A percentile compares a stretch with the other conserved stretches of the same genome.
Conservation (phyloP, 1,284 basidiomycete species). For the Acaromyces ingoldii region DNA sequence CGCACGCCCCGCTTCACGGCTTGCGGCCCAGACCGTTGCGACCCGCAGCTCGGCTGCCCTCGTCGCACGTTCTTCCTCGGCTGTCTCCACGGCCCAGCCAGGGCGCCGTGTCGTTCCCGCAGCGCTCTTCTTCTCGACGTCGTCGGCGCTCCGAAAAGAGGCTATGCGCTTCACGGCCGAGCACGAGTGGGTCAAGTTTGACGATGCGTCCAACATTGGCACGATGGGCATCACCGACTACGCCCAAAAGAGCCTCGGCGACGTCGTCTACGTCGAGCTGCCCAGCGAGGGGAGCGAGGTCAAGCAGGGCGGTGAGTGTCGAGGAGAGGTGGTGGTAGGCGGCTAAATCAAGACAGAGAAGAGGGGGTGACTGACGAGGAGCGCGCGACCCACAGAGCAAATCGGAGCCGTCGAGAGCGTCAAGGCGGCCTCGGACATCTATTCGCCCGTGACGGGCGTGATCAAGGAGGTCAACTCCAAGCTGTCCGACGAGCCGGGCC, state of each 20-base stretch:
- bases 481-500: conserved; percentile 66
- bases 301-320: conserved; percentile 67
- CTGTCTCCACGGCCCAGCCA: too few species aligned
- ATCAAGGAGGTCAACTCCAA: conserved; percentile 73
- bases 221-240: conserved; percentile 87
- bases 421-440: conserved; percentile 96
- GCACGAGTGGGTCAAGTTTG: conserved; percentile 83
- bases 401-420: conserved; percentile 97
- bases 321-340: neutral
- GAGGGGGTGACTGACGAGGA: neutral
- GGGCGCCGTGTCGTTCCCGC: too few species aligned
- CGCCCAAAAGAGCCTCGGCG: conserved; percentile 85
- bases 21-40: too few species aligned
- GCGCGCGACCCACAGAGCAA: conserved; percentile 63
- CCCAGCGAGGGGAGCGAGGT: conserved; percentile 68
- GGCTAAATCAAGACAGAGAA: neutral
- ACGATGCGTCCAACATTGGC: conserved; percentile 73
- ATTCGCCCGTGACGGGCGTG: conserved; percentile 83
- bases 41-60: too few species aligned
- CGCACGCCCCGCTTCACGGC: too few species aligned
- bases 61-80: too few species aligned
- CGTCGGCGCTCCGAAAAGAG: conserved; percentile 9
- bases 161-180: conserved; percentile 62
- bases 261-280: conserved; percentile 96
- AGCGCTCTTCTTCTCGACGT: conserved; percentile 10